These are phyloP conservation scores for Phytophthora sojae DNA, from an alignment of 352 stramenopile genomes.

Conservation along the genomic window DNA sequence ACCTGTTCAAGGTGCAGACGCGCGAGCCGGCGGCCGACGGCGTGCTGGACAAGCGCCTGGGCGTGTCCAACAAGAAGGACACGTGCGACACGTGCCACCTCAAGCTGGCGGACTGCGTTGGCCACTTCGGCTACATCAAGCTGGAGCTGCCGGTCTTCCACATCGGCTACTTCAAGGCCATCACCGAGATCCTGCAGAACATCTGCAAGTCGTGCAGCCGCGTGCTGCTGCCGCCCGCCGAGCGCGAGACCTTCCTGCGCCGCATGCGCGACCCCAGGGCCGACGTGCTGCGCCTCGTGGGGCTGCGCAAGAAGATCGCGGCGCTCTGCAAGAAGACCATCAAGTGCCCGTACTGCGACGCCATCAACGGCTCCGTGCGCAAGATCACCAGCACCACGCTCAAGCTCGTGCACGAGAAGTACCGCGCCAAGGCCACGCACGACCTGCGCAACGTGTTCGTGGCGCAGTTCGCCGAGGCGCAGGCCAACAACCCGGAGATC, in stretches of 20 bases:
- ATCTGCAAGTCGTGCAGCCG: constrained; percentile 98
- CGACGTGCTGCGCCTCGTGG: constrained; percentile 81
- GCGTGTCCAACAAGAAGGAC: constrained; percentile 97
- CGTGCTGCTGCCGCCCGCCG: constrained; percentile 93
- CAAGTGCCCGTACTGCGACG: constrained; percentile 96
- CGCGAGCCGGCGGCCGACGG: constrained; percentile 93
- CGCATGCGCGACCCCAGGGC: constrained; percentile 89
- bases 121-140: constrained; percentile 99
- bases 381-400: constrained; percentile 97
- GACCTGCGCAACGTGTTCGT: constrained; percentile 89
- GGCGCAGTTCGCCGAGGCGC: constrained; percentile 80
- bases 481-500: constrained; percentile 88
- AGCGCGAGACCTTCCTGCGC: constrained; percentile 88
- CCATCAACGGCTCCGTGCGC: constrained; percentile 98
- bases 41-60: constrained; percentile 97
- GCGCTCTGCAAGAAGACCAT: constrained; percentile 97
- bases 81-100: constrained; percentile 93
- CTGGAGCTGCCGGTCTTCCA: constrained; percentile 99
- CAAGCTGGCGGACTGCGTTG: constrained; percentile 97
- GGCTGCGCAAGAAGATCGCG: constrained; percentile 94
- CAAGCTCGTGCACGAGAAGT: constrained; percentile 99
- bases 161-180: constrained; percentile 99
- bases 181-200: constrained; percentile 97
- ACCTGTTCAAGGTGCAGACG: constrained; percentile 97
- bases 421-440: constrained; percentile 89